phyloP scores from a whole-genome alignment of 176 grass and related monocot genomes.

The Puccinellia tenuiflora region DNA sequence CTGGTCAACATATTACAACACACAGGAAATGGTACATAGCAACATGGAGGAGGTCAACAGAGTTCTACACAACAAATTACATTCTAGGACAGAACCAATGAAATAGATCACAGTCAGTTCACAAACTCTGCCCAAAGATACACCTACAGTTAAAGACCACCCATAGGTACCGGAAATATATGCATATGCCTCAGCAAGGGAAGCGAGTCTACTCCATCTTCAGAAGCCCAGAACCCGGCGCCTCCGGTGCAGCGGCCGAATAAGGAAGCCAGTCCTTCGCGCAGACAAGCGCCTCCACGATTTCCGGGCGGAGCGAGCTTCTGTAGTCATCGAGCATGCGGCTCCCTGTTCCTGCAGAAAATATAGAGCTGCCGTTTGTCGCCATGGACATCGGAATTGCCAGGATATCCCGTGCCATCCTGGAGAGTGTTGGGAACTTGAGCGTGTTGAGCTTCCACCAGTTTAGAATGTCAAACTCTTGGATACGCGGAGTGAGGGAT shows the following conservation, averaged over 20 bases:
- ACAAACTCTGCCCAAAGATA: constrained; percentile 1
- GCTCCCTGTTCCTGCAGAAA: constrained; percentile 44
- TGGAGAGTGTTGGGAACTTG: constrained; percentile 61
- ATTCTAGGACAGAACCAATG: background rate
- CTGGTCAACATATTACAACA: background rate
- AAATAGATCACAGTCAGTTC: background rate
- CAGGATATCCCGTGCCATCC: constrained; percentile 56
- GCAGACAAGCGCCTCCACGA: constrained; percentile 26
- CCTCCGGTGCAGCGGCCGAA: background rate
- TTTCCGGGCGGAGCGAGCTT: constrained; percentile 18
- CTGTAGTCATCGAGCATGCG: constrained; percentile 37
- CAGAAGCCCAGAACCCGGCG: background rate
- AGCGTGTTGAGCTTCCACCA: constrained; percentile 73
- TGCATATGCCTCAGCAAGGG: background rate
- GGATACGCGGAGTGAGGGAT: constrained; percentile 46
- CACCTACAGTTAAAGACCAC: constrained; percentile 14
- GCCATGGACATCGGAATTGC: constrained; percentile 58
- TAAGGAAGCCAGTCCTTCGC: constrained; percentile 30
- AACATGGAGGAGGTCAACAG: constrained; percentile 20
- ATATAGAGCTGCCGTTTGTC: constrained; percentile 38
- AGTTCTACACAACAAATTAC: constrained; percentile 5
- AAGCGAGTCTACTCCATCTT: constrained; percentile 6
- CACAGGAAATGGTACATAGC: background rate
- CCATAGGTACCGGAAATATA: background rate
- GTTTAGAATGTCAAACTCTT: constrained; percentile 59